Conservation (phyloP, 1,284 basidiomycete genomes). For the Moesziomyces sp. region DNA sequence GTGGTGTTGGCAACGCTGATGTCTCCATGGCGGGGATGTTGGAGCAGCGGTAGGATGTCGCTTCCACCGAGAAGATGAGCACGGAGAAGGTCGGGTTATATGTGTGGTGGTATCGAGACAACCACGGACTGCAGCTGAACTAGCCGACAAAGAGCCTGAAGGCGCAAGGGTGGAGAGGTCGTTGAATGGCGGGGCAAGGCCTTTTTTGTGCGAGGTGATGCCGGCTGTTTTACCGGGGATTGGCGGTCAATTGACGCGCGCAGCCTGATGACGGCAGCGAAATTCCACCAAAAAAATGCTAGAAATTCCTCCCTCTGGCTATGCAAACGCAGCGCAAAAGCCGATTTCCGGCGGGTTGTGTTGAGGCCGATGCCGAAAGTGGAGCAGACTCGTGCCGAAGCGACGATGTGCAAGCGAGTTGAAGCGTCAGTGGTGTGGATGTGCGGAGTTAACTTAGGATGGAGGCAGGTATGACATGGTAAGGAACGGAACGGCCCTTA, state of each 20-base stretch:
- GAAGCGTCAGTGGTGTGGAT: not conserved
- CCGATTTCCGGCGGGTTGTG: not conserved
- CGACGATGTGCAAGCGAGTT: not conserved
- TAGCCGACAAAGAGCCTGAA: too few relatives aligned
- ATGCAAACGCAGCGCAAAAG: not conserved
- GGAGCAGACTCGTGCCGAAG: not conserved
- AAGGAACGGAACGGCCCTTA: not conserved
- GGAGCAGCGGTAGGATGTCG: not conserved
- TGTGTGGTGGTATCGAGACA: too few relatives aligned
- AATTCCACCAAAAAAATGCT: not conserved
- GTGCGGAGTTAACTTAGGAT: not conserved
- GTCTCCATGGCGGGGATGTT: slow-evolving; percentile 21
- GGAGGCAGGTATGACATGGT: not conserved
- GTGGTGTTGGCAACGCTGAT: slow-evolving; percentile 22
- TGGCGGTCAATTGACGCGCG: too few relatives aligned
- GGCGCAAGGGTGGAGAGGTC: too few relatives aligned
- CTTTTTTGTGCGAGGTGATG: too few relatives aligned
- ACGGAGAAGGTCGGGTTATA: not conserved
- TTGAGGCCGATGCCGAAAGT: not conserved
- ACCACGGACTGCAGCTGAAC: too few relatives aligned
- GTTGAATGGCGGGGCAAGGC: too few relatives aligned
- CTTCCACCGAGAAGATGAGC: not conserved
- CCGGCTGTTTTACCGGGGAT: too few relatives aligned
- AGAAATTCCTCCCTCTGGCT: not conserved
- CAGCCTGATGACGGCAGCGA: not conserved